phyloP scores from a whole-genome alignment of 805 yeast species.

The Myxozyma geophila region DNA sequence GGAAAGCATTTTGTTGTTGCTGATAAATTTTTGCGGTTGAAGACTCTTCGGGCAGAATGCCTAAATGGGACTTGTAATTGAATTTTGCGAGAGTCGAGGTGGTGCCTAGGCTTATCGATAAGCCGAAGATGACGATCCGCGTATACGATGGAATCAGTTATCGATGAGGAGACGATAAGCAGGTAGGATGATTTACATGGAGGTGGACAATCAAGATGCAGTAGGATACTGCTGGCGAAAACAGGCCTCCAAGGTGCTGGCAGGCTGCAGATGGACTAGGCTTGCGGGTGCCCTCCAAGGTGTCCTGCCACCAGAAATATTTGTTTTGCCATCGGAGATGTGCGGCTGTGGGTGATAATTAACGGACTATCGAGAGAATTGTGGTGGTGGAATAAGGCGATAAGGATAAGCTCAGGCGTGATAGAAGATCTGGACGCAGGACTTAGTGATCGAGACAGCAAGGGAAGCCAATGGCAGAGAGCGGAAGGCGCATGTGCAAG shows the following conservation, averaged over 20 bases:
- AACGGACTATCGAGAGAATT: neutral
- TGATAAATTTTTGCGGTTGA: neutral
- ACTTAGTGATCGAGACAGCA: neutral
- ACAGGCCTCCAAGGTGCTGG: neutral
- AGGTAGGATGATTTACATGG: too few relatives aligned
- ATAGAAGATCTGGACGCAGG: neutral
- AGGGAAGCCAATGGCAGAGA: neutral
- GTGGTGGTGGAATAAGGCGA: slow-evolving; percentile 5
- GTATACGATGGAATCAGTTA: neutral
- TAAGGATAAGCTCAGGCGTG: slow-evolving; percentile 2
- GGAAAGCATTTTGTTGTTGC: slow-evolving; percentile 9
- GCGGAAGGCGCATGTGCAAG: neutral
- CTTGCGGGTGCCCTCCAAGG: neutral
- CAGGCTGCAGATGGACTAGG: neutral
- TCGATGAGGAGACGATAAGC: neutral
- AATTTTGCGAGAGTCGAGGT: neutral
- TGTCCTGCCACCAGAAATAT: neutral
- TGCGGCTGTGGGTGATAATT: slow-evolving; percentile 4
- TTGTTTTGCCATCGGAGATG: neutral
- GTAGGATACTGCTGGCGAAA: too few relatives aligned
- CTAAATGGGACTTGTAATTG: neutral
- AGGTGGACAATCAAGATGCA: too few relatives aligned
- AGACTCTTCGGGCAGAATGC: neutral
- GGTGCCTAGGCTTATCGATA: neutral
- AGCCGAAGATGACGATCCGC: neutral